Evolutionary conservation across 345 rosid genomes (phyloP).

Genomic region (Garcia nutans): DNA sequence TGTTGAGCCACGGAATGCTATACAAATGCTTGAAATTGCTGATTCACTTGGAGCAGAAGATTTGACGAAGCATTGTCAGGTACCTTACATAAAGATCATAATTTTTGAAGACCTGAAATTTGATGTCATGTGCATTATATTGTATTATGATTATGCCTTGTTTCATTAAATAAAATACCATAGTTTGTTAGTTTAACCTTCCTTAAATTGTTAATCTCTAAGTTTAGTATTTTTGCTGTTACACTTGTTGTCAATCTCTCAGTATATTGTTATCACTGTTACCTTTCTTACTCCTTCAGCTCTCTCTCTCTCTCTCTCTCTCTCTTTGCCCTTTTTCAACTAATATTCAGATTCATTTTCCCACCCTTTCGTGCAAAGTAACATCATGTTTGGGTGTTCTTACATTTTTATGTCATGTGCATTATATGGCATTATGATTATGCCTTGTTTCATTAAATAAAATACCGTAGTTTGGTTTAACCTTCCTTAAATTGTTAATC

Average conservation of each 20-base stretch:
- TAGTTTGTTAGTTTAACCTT: background rate
- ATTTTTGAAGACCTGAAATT: background rate
- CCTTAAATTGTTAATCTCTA: background rate
- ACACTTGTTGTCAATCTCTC: no score
- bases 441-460: background rate
- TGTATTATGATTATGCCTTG: background rate
- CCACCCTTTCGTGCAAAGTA: background rate
- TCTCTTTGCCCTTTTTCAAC: no score
- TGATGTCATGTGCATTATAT: background rate
- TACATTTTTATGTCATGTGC: background rate
- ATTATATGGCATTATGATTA: background rate
- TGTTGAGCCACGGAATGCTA: slow-evolving; percentile 88
- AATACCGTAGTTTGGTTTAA: background rate
- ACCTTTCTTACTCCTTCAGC: background rate
- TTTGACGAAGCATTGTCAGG: slow-evolving; percentile 89
- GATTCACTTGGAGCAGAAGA: slow-evolving; percentile 90
- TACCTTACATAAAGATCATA: slow-evolving; percentile 23
- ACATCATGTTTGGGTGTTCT: no score
- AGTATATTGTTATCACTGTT: background rate
- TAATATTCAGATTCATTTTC: background rate
- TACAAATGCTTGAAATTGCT: slow-evolving; percentile 91
- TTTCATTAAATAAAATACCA: background rate
- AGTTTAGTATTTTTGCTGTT: no score
- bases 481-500: background rate
- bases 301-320: background rate